phyloP scores from a whole-genome alignment of 306 rosid genomes.

The Sesbania bispinosa region DNA sequence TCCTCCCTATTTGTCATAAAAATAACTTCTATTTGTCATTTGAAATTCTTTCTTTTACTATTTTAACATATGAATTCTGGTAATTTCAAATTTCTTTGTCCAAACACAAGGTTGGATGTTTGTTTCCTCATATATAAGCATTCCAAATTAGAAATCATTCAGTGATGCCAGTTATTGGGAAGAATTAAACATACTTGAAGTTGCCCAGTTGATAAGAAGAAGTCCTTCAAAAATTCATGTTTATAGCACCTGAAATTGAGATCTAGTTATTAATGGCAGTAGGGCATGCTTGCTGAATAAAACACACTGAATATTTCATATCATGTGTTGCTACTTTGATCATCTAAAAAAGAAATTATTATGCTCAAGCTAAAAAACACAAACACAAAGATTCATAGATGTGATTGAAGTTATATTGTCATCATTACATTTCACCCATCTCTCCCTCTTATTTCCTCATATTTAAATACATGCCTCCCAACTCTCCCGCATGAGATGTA shows the following conservation, averaged over 20 bases:
- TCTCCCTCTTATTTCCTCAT: no score
- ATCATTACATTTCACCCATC: not conserved
- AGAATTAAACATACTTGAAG: conserved; percentile 67
- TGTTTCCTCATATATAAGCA: not conserved
- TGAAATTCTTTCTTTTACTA: no score
- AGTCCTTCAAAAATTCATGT: conserved; percentile 94
- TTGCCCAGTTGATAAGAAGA: conserved; percentile 90
- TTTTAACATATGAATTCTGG: no score
- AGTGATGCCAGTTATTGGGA: conserved; percentile 9
- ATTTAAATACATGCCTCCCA: no score
- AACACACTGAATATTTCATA: conserved; percentile 14
- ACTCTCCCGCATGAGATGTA: not conserved
- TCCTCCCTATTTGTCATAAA: no score
- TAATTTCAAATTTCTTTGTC: no score
- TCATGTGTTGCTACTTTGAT: conserved; percentile 1
- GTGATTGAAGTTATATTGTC: not conserved
- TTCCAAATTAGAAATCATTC: conserved; percentile 20
- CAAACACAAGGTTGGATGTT: not conserved
- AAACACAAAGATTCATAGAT: not conserved
- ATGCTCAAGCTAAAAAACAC: not conserved
- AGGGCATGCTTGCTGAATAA: conserved; percentile 1
- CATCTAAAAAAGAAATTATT: not conserved
- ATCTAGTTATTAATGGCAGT: conserved; percentile 21
- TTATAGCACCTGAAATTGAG: conserved; percentile 72
- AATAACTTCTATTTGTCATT: no score